These are phyloP conservation scores for Keithomyces neogunnii DNA, from an alignment of 2,329 filamentous ascomycete species.

Conservation along the genomic window DNA sequence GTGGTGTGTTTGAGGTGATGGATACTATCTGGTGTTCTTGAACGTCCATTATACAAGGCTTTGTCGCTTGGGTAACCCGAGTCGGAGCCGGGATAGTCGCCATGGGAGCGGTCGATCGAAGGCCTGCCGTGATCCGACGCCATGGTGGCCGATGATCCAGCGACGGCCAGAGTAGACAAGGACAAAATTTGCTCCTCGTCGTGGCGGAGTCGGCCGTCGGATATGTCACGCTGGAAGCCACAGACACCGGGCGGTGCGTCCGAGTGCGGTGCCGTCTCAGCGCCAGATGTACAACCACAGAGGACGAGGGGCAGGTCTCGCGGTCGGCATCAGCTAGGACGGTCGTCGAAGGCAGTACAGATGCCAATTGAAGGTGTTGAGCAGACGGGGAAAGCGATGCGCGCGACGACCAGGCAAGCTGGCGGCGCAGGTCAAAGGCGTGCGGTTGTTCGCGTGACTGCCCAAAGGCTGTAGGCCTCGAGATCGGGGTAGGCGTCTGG, in stretches of 20 bases:
- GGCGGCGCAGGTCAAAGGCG: constrained; percentile 13
- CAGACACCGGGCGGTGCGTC: constrained; percentile 1
- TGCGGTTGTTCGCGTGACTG: constrained; percentile 19
- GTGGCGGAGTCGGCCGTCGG: constrained; percentile 13
- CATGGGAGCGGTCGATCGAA: constrained; percentile 28
- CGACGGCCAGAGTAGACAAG: background rate
- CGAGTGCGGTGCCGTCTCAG: constrained; percentile 15
- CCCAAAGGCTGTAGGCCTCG: constrained; percentile 9
- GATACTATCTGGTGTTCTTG: constrained; percentile 24
- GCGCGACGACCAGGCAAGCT: constrained; percentile 10
- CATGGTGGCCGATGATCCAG: constrained; percentile 21
- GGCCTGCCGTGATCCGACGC: constrained; percentile 38
- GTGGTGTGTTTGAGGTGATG: constrained; percentile 25
- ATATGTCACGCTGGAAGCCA: background rate
- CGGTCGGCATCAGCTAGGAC: constrained; percentile 29
- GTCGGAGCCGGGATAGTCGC: constrained; percentile 20
- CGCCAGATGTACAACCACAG: constrained; percentile 22
- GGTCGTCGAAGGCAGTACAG: constrained; percentile 10
- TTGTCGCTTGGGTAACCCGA: constrained; percentile 22
- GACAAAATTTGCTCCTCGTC: constrained; percentile 5
- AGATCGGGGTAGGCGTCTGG: constrained; percentile 7
- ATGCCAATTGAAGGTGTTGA: constrained; percentile 19
- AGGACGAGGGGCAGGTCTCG: constrained; percentile 21
- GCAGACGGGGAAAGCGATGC: constrained; percentile 10
- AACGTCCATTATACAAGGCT: constrained; percentile 28